Percentiles rank a stretch among this genome's conserved stretches.
phyloP scores from a whole-genome alignment of 192 early-diverging fungal genomes.

The Mortierella alpina region DNA sequence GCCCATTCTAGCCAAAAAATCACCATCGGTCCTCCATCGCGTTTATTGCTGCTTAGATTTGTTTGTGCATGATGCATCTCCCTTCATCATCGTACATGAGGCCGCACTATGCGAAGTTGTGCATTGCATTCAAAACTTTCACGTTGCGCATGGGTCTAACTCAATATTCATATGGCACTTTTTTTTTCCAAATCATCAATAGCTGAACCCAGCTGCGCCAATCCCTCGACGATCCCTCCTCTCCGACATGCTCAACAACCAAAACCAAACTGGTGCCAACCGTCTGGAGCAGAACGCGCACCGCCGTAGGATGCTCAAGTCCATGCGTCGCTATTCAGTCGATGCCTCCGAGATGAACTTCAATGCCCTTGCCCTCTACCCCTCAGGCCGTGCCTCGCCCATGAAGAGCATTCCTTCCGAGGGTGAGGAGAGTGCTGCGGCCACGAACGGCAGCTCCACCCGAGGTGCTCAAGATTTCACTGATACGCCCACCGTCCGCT shows the following conservation, averaged over 20 bases:
- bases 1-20: no score
- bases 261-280: conserved; percentile 18
- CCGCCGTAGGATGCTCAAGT: conserved; percentile 48
- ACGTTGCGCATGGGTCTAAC: conserved; percentile 12
- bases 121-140: background rate
- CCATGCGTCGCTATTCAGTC: conserved; percentile 48
- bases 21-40: no score
- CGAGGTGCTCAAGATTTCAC: conserved; percentile 9
- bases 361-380: conserved; percentile 11
- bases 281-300: conserved; percentile 45
- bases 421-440: conserved; percentile 17
- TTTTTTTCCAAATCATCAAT: background rate
- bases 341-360: conserved; percentile 53
- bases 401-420: conserved; percentile 46
- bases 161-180: background rate
- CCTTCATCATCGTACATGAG: background rate
- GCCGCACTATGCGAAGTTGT: background rate
- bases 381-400: conserved; percentile 15
- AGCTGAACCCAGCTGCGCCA: conserved; percentile 33
- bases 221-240: conserved; percentile 42
- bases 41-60: no score
- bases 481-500: conserved; percentile 39
- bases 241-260: conserved; percentile 45
- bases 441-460: background rate
- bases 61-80: background rate